A percentile compares a stretch with the other conserved stretches of the same genome.
Evolutionary conservation across 2,329 filamentous ascomycete species (phyloP).

Genomic region (Cadophora sp.): DNA sequence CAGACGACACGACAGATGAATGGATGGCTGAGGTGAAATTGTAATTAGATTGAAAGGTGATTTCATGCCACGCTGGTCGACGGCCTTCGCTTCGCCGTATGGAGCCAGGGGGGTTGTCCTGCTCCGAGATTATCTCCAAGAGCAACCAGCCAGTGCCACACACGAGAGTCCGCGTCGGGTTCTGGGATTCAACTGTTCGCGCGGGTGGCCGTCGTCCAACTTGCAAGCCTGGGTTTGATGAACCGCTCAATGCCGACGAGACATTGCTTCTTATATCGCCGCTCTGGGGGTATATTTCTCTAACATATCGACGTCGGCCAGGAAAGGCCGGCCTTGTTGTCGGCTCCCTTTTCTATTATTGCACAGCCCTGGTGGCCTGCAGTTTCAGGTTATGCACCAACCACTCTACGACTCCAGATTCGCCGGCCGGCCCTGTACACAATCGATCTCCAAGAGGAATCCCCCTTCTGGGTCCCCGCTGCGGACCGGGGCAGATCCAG

Average conservation of each 20-base stretch:
- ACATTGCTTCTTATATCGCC: constrained; percentile 19
- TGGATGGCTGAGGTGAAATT: background rate
- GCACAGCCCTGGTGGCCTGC: constrained; percentile 17
- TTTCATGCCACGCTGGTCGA: constrained; percentile 20
- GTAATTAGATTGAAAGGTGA: constrained; percentile 17
- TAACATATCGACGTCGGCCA: constrained; percentile 2
- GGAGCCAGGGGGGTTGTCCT: constrained; percentile 2
- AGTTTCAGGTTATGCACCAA: constrained; percentile 32
- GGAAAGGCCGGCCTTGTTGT: constrained; percentile 2
- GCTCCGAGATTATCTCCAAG: constrained; percentile 22
- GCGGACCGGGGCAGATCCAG: constrained; percentile 20
- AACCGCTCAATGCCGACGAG: constrained; percentile 29
- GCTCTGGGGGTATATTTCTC: constrained; percentile 6
- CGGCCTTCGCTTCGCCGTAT: constrained; percentile 6
- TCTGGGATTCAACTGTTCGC: constrained; percentile 10
- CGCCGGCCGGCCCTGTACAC: constrained; percentile 19
- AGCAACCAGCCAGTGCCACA: constrained; percentile 22
- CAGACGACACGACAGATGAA: background rate
- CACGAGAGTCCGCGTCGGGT: constrained; percentile 6
- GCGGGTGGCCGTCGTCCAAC: background rate
- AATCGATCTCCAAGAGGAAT: constrained; percentile 7
- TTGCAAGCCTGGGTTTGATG: constrained; percentile 26
- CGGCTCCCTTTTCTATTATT: constrained; percentile 14
- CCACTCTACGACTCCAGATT: constrained; percentile 20
- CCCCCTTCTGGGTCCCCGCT: constrained; percentile 6